phyloP scores from a whole-genome alignment of 108 stramenopile genomes.

The Cyclotella baltica region DNA sequence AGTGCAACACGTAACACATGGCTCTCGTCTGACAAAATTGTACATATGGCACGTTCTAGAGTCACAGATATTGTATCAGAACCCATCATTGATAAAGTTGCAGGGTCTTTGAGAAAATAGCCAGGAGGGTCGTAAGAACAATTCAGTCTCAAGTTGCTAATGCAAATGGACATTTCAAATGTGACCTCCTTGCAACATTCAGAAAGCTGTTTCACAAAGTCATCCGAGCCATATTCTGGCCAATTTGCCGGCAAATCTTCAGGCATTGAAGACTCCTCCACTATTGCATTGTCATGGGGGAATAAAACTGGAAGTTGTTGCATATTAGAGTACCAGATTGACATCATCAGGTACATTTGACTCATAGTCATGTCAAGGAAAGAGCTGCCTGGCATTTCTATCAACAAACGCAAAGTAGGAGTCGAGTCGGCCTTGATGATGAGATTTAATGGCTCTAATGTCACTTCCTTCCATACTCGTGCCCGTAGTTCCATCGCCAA shows the following conservation, averaged over 20 bases:
- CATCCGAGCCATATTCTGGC: constrained; percentile 82
- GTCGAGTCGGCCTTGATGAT: constrained; percentile 66
- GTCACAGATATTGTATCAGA: constrained; percentile 12
- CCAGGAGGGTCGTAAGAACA: constrained; percentile 68
- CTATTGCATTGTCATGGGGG: constrained; percentile 54
- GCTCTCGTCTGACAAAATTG: not conserved
- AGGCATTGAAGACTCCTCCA: constrained; percentile 49
- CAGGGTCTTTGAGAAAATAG: constrained; percentile 48
- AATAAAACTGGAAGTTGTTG: constrained; percentile 82
- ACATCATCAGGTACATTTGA: constrained; percentile 78
- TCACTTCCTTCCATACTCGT: constrained; percentile 77
- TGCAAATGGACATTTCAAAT: constrained; percentile 55
- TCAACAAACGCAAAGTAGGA: constrained; percentile 66
- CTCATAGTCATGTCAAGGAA: constrained; percentile 71
- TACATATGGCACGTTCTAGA: constrained; percentile 15
- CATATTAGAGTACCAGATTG: constrained; percentile 88
- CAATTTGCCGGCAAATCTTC: constrained; percentile 60
- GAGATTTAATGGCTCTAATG: constrained; percentile 47
- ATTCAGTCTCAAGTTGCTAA: constrained; percentile 55
- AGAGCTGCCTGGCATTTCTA: constrained; percentile 47
- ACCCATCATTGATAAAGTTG: constrained; percentile 29
- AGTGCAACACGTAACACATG: constrained; percentile 39
- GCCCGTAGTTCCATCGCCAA: constrained; percentile 27
- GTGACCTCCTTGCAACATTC: constrained; percentile 39
- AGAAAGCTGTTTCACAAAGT: constrained; percentile 58